phyloP scores from a whole-genome alignment of 768 basidiomycete genomes.

The Epithele typhae region DNA sequence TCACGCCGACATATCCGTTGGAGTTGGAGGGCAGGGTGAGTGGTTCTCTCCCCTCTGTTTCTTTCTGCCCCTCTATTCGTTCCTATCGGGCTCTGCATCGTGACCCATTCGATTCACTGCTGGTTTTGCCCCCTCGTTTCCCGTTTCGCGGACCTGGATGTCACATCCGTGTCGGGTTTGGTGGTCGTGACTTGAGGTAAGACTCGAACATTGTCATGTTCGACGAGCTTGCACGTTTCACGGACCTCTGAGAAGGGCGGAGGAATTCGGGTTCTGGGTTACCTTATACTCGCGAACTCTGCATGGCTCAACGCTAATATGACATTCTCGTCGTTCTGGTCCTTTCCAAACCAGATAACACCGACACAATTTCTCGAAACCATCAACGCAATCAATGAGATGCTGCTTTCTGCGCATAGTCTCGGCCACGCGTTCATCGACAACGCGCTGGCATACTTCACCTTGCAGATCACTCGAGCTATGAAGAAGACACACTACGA shows the following conservation, averaged over 20 bases:
- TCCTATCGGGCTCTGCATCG: too few relatives aligned
- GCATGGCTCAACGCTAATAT: too few relatives aligned
- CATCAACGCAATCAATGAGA: constrained; percentile 86
- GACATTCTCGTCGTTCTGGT: too few relatives aligned
- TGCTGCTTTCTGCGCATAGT: constrained; percentile 84
- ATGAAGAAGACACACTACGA: constrained; percentile 74
- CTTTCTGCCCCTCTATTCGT: too few relatives aligned
- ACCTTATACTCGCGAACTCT: too few relatives aligned
- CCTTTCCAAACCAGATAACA: constrained; percentile 77
- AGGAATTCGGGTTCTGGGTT: too few relatives aligned
- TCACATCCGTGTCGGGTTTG: too few relatives aligned
- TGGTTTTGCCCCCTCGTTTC: too few relatives aligned
- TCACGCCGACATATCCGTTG: constrained; percentile 82
- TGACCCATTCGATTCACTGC: too few relatives aligned
- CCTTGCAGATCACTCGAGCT: constrained; percentile 75
- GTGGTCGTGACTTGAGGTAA: too few relatives aligned
- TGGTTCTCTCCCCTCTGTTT: constrained; percentile 7
- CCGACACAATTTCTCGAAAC: constrained; percentile 88
- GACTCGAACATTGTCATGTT: neutral
- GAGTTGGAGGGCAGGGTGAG: constrained; percentile 92
- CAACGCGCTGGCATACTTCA: constrained; percentile 74
- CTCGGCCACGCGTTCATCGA: constrained; percentile 67
- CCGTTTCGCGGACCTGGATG: too few relatives aligned
- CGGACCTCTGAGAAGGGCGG: too few relatives aligned
- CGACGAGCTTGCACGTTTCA: neutral